Base-by-base conservation (phyloP, 805 yeast genomes). In the Brettanomyces custersianus region DNA sequence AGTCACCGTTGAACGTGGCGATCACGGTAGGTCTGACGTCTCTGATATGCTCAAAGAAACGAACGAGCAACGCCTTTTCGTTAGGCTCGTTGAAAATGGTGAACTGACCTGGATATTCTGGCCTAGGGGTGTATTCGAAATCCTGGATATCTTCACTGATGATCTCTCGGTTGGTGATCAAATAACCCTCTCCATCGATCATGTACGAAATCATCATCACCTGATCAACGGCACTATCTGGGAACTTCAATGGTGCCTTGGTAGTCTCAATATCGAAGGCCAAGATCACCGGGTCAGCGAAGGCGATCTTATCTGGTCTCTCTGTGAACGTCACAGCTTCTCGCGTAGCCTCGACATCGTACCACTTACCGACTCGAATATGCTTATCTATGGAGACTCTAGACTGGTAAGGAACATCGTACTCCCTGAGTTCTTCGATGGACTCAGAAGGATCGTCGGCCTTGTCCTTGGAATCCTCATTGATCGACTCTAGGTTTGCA, bases 151-250 rank as follows among this genome's bases (percentile, higher is more conserved):
- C 97, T 54, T 86, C 84, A 5, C 94, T 78, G 26, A 92, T 88
- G 48, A 92, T 86, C 47, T 88, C 96, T 48, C 99, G 66, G 54
- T 92, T 92, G 8, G 97, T 92, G 41, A 92, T 94, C 27, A 92
- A 63, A 53, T 65, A 92, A 26, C 99, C 99, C 48, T 85, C 94
- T 9, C 97, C 98, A 54, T 92, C 98, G 42, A 92, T 88, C 98
- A 94, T 94, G 55, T 92, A 92, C 3, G 98, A 94, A 34, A 92
- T 92, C 98, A 94, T 94, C 96, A 92, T 92, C 28, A 92, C 73
- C 57, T 85, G 94, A 60, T 92, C 99, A 5, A 82, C 69, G 9
- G 80, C 67, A 5, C 96, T 72, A 49, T 86, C 98, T 0, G 99
- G 99, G 47, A 92, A 92, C 55, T 92, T 94, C 41, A 92, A 68